Percentiles rank a stretch among this genome's conserved stretches.
These are phyloP conservation scores for Senna tora DNA, from an alignment of 306 rosid species.

Conservation along the genomic window DNA sequence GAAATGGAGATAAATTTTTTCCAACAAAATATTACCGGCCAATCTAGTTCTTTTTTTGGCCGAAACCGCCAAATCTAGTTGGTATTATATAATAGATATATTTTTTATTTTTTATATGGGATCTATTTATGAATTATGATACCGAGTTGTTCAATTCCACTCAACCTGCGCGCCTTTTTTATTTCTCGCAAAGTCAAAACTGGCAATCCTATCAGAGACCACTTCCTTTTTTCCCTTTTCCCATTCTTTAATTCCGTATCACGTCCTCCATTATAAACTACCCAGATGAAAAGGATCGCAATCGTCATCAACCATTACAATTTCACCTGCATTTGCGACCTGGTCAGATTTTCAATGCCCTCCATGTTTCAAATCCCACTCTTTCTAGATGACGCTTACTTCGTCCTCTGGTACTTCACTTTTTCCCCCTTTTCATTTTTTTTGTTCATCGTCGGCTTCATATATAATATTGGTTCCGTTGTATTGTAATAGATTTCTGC, in stretches of 20 bases:
- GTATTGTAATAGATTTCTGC: conserved; percentile 26
- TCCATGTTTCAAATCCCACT: conserved; percentile 3
- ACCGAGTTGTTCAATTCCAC: background rate
- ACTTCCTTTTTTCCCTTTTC: background rate
- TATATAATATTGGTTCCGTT: conserved; percentile 19
- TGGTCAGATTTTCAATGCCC: conserved; percentile 43
- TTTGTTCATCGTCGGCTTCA: background rate
- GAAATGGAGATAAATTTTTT: no score
- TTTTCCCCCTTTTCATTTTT: background rate
- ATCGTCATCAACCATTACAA: conserved; percentile 13
- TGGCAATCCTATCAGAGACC: conserved; percentile 1
- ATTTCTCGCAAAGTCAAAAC: conserved; percentile 42
- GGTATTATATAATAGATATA: no score
- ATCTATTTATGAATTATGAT: no score
- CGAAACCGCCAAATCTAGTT: no score
- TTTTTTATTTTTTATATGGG: no score
- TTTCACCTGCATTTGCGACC: conserved; percentile 40
- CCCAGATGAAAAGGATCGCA: conserved; percentile 48
- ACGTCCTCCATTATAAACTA: background rate
- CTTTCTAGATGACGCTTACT: conserved; percentile 17
- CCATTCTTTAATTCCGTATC: background rate
- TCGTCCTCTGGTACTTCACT: conserved; percentile 7
- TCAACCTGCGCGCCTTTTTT: no score
- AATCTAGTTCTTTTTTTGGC: no score
- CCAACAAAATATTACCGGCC: no score